These are phyloP conservation scores for Neonectria magnoliae DNA, from an alignment of 2,329 filamentous ascomycete species.

Conservation along the genomic window DNA sequence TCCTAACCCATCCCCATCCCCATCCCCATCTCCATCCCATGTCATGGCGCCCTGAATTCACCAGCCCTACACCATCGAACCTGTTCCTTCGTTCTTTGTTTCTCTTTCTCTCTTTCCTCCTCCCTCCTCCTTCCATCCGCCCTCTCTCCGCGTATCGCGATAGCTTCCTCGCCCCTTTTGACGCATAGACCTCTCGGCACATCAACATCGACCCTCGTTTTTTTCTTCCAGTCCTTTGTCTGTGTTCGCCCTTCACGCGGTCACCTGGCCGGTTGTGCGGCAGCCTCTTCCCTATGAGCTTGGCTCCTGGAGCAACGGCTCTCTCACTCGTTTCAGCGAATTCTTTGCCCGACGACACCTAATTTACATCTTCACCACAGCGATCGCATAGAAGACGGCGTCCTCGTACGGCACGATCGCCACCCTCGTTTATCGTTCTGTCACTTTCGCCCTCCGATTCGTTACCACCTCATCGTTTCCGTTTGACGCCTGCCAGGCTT, in stretches of 20 bases:
- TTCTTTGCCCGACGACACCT: background rate
- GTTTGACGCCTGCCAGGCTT: background rate
- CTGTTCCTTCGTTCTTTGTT: constrained; percentile 20
- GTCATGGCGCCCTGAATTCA: constrained; percentile 30
- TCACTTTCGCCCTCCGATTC: constrained; percentile 2
- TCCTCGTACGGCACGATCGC: constrained; percentile 5
- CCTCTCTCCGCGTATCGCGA: constrained; percentile 5
- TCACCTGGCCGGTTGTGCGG: constrained; percentile 23
- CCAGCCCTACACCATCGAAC: constrained; percentile 28
- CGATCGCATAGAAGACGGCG: background rate
- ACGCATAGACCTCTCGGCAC: constrained; percentile 15
- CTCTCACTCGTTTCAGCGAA: constrained; percentile 4
- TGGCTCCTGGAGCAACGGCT: constrained; percentile 15
- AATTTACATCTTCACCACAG: background rate
- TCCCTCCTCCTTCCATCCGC: background rate
- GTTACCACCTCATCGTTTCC: background rate
- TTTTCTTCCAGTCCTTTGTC: constrained; percentile 29
- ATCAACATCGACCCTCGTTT: constrained; percentile 17
- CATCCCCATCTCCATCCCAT: constrained; percentile 25
- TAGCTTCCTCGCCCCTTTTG: background rate
- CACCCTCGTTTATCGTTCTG: constrained; percentile 6
- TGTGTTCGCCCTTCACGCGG: constrained; percentile 23
- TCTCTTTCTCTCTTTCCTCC: constrained; percentile 4
- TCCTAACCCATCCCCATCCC: constrained; percentile 24
- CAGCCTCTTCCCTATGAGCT: constrained; percentile 20